phyloP scores from a whole-genome alignment of 306 rosid species.

The Neltuma alba region DNA sequence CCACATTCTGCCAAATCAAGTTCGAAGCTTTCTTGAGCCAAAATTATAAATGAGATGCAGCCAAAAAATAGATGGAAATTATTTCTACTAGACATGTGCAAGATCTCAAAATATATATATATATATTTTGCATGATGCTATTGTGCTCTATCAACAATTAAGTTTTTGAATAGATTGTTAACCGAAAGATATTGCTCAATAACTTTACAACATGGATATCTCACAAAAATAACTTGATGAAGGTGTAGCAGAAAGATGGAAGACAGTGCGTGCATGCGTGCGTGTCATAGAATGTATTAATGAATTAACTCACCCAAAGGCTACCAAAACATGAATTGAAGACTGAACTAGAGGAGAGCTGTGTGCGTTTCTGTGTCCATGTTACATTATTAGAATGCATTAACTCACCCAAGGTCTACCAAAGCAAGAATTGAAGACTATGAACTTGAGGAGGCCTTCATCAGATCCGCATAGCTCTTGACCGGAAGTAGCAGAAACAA shows the following conservation, averaged over 20 bases:
- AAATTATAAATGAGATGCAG: slow-evolving; percentile 2
- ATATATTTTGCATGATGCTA: too few relatives aligned
- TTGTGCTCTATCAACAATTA: too few relatives aligned
- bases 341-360: background rate
- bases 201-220: too few relatives aligned
- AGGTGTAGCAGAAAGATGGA: background rate
- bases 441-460: slow-evolving; percentile 62
- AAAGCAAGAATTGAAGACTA: slow-evolving; percentile 63
- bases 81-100: background rate
- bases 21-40: slow-evolving; percentile 30
- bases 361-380: background rate
- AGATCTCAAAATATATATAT: too few relatives aligned
- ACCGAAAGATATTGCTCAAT: too few relatives aligned
- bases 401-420: slow-evolving; percentile 75
- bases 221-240: background rate
- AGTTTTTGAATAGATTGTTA: too few relatives aligned
- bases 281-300: background rate
- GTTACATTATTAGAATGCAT: background rate
- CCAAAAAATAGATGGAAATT: slow-evolving; percentile 8
- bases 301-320: slow-evolving; percentile 63
- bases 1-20: slow-evolving; percentile 58
- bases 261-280: background rate
- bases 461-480: slow-evolving; percentile 59
- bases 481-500: slow-evolving; percentile 55
- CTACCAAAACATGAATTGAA: slow-evolving; percentile 63